Conservation (phyloP, 1,284 basidiomycete genomes). For the Gomphus sp. region DNA sequence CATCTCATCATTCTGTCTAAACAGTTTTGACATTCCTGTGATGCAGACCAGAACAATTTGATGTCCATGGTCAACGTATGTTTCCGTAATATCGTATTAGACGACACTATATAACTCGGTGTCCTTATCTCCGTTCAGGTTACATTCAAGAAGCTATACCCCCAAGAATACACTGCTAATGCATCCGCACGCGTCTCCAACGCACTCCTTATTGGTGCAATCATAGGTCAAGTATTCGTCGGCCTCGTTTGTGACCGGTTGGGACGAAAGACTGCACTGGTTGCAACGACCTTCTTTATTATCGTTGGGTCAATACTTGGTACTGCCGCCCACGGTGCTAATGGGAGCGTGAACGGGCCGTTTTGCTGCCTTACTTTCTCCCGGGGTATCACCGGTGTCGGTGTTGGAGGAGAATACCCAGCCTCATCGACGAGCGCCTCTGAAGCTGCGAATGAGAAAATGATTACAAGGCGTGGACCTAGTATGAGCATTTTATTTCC, state of each 20-base stretch:
- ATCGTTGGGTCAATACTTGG: conserved; percentile 63
- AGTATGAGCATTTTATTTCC: conserved; percentile 22
- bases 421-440: conserved; percentile 58
- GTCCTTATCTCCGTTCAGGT: conserved; percentile 29
- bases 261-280: conserved; percentile 64
- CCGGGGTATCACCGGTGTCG: conserved; percentile 62
- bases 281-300: conserved; percentile 62
- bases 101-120: background rate
- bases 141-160: conserved; percentile 53
- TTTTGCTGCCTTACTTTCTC: conserved; percentile 76
- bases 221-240: conserved; percentile 59
- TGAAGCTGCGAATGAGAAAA: conserved; percentile 68
- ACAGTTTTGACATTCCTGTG: background rate
- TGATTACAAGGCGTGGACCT: conserved; percentile 52
- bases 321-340: conserved; percentile 60
- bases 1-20: background rate
- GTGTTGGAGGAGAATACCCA: conserved; percentile 74
- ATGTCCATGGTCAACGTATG: conserved; percentile 57
- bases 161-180: conserved; percentile 44
- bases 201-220: conserved; percentile 60
- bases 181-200: conserved; percentile 69
- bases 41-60: conserved; percentile 57
- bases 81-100: conserved; percentile 1
- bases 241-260: conserved; percentile 60
- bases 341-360: conserved; percentile 48